Evolutionary conservation across 352 stramenopile species (phyloP).

Genomic region (Thalassiosira livingstoniorum): DNA sequence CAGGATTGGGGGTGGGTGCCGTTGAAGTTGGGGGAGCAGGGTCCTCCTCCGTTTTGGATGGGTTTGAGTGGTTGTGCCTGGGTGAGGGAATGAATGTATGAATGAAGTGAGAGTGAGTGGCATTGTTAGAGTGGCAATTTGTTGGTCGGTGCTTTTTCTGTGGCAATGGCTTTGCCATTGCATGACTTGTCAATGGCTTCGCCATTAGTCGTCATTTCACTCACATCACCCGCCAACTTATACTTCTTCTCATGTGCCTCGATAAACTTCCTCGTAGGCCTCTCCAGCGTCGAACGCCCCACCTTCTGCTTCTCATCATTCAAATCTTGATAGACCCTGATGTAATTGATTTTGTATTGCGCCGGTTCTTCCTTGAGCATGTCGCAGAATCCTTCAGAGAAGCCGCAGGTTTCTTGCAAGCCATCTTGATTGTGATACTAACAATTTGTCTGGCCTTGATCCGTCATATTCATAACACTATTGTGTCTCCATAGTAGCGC

Average conservation of each 20-base stretch:
- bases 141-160: too few species aligned
- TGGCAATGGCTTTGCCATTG: too few species aligned
- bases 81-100: not conserved
- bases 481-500: too few species aligned
- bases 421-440: too few species aligned
- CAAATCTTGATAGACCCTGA: constrained; percentile 95
- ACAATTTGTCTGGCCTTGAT: too few species aligned
- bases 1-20: constrained; percentile 46
- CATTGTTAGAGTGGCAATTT: not conserved
- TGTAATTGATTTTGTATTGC: constrained; percentile 91
- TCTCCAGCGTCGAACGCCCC: constrained; percentile 92
- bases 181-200: too few species aligned
- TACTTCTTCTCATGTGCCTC: constrained; percentile 86
- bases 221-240: constrained; percentile 71
- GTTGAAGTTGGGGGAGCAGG: constrained; percentile 42
- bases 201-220: too few species aligned
- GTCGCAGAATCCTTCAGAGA: constrained; percentile 83
- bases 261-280: constrained; percentile 93
- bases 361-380: constrained; percentile 68
- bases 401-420: constrained; percentile 73
- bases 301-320: constrained; percentile 84
- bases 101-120: not conserved
- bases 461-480: too few species aligned
- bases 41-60: constrained; percentile 68
- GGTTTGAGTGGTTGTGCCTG: constrained; percentile 69